Evolutionary conservation across 371 early-diverging fungal species (phyloP).

Genomic region (Actinomucor elegans): DNA sequence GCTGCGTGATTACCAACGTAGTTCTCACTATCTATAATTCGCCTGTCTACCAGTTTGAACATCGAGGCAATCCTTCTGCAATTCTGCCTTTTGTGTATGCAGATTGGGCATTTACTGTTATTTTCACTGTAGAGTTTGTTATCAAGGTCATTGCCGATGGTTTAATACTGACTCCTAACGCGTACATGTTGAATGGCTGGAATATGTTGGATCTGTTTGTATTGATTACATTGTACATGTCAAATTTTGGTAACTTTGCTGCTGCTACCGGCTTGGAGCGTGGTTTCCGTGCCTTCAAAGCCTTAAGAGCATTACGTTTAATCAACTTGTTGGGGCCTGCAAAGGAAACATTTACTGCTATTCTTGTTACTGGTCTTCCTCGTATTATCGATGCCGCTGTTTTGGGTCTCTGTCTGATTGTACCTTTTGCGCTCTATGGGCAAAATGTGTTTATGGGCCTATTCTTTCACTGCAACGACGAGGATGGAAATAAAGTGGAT

Average conservation of each 20-base stretch:
- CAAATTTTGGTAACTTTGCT: constrained; percentile 48
- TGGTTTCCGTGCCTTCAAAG: constrained; percentile 63
- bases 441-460: constrained; percentile 62
- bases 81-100: constrained; percentile 19
- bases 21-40: constrained; percentile 56
- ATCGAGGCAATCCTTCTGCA: constrained; percentile 29
- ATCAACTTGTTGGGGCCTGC: constrained; percentile 60
- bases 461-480: constrained; percentile 63
- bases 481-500: constrained; percentile 17
- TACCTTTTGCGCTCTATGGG: constrained; percentile 72
- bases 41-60: constrained; percentile 53
- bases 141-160: constrained; percentile 70
- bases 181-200: constrained; percentile 65
- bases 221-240: constrained; percentile 55
- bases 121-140: constrained; percentile 63
- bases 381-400: constrained; percentile 61
- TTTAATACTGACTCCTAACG: constrained; percentile 65
- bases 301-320: constrained; percentile 64
- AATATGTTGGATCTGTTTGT: constrained; percentile 70
- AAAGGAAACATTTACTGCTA: constrained; percentile 60
- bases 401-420: constrained; percentile 56
- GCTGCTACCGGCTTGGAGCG: constrained; percentile 54
- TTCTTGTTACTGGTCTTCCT: constrained; percentile 58
- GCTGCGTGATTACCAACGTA: constrained; percentile 53
- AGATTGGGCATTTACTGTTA: constrained; percentile 55